Base-by-base conservation (phyloP, 371 early-diverging fungal species). In the Dichotomocladium elegans region DNA sequence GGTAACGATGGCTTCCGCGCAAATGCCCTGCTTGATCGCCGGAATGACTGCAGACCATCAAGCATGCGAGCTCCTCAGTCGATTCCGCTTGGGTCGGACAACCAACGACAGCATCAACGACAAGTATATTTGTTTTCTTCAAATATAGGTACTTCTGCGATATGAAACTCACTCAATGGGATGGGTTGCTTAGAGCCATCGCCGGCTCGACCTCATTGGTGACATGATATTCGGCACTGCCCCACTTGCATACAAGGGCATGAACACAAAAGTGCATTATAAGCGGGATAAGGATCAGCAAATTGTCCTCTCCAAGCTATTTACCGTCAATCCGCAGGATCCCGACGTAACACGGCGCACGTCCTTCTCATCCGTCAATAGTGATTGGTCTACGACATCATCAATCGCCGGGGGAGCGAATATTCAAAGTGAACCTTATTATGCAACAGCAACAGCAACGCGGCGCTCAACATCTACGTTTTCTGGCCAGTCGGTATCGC, bases 161-260 rank as follows among this genome's bases (percentile, higher is more conserved):
- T n/a, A n/a, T n/a, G n/a, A n/a, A n/a, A n/a, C n/a, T n/a, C n/a
- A n/a, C n/a, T n/a, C n/a, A n/a, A n/a, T n/a, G n/a, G n/a, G n/a
- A 26, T 25, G 22, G 9, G 28, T 24, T 56, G 14, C 24, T 57
- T 61, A 73, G 74, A 72, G 57, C 51, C 57, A 54, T 51, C 72
- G 68, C 25, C 66, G 59, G 58, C 49, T 78, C 33, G 81, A 78
- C 57, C 47, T 76, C 14, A 71, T 77, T 48, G 81, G 79, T 3
- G 81, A 81, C 34, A 81, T 85, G 76, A 83, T 85, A 58, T 85
- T 85, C 58, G 86, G 86, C 30, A 79, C 82, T 9, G 79, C 83
- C 8, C 86, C 86, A 21, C 63, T 85, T 19, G 76, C 83, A 9
- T 83, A 83, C 61, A 85, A 85, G 59, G 86, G 86, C 40, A 81